A percentile compares a stretch with the other conserved stretches of the same genome.
These are phyloP conservation scores for Dalbergia cochinchinensis DNA, from an alignment of 306 rosid genomes.

Conservation along the genomic window DNA sequence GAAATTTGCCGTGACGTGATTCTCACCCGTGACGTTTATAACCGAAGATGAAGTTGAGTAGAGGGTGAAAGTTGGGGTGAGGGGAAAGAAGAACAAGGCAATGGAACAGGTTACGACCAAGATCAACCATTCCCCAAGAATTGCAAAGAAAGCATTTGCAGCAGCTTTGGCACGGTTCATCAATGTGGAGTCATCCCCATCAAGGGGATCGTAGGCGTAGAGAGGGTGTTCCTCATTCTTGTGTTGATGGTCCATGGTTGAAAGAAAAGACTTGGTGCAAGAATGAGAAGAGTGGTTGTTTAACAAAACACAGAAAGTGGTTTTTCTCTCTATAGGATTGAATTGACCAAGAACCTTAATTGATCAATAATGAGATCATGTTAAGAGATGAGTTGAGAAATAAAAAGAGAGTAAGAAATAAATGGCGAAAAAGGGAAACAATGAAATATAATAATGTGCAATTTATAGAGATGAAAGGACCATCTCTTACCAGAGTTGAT, in stretches of 20 bases:
- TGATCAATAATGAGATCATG: no score
- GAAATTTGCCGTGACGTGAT: conserved; percentile 34
- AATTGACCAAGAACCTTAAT: no score
- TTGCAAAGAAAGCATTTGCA: conserved; percentile 35
- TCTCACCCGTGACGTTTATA: background rate
- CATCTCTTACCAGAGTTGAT: no score
- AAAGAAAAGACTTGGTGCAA: no score
- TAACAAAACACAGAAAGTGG: no score
- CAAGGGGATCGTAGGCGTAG: background rate
- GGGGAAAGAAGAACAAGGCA: conserved; percentile 42
- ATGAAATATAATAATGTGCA: no score
- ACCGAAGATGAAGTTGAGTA: conserved; percentile 32
- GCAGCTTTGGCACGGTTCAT: conserved; percentile 17
- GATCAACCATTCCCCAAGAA: conserved; percentile 46
- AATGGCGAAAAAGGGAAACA: no score
- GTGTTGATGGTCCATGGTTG: conserved; percentile 2
- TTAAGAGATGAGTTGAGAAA: no score
- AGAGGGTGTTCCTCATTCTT: conserved; percentile 5
- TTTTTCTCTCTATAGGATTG: no score
- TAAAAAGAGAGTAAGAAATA: no score
- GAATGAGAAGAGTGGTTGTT: no score
- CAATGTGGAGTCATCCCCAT: background rate
- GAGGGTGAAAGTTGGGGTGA: conserved; percentile 46
- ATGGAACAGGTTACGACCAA: conserved; percentile 12
- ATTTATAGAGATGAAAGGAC: no score